Conservation (phyloP, 257 asterid genomes). For the Przewalskia tangutica region DNA sequence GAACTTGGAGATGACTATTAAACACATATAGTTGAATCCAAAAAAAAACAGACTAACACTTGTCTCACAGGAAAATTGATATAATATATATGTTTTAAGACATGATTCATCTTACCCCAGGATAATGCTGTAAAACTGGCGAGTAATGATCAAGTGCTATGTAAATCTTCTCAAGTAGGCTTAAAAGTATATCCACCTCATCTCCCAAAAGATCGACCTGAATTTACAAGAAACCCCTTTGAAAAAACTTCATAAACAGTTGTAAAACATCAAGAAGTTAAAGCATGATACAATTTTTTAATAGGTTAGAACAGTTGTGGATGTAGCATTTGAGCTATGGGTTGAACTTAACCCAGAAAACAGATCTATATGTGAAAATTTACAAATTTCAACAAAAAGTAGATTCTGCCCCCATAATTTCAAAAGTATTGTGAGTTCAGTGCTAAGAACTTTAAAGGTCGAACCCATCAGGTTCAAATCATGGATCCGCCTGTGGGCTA, state of each 20-base stretch:
- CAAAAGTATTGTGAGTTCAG: neutral
- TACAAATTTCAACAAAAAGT: neutral
- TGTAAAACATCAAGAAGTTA: neutral
- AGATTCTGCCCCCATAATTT: neutral
- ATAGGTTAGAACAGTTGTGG: neutral
- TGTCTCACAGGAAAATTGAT: neutral
- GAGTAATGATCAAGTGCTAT: conserved; percentile 81
- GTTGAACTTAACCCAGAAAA: neutral
- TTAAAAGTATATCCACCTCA: conserved; percentile 68
- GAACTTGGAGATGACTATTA: neutral
- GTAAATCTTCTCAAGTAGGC: conserved; percentile 69
- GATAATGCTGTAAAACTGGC: conserved; percentile 80
- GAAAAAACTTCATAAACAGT: neutral
- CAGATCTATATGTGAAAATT: neutral
- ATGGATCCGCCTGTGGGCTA: neutral
- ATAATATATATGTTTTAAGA: neutral
- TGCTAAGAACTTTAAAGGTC: neutral
- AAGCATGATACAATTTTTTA: neutral
- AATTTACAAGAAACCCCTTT: conserved; percentile 4
- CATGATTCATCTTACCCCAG: conserved; percentile 58
- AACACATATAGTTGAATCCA: neutral
- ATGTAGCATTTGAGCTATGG: neutral
- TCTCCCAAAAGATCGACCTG: conserved; percentile 98
- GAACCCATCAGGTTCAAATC: neutral
- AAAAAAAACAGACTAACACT: neutral